Evolutionary conservation across 2,329 filamentous ascomycete species (phyloP), one percentile per base, ranked within the genome.

Genomic region (Chrysoporthe puriensis): DNA sequence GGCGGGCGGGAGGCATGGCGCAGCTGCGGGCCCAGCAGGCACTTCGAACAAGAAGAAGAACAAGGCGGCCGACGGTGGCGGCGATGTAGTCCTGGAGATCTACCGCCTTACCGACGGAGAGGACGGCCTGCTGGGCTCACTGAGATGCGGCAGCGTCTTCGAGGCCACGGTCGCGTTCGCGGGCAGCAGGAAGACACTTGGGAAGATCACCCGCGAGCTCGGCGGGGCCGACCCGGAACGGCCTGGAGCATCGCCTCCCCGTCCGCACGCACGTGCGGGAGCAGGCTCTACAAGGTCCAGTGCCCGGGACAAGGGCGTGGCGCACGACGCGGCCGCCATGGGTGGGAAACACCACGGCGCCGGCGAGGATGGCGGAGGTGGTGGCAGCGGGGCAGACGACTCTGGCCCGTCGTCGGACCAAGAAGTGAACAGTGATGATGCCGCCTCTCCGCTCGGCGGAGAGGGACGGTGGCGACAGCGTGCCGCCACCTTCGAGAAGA

Each of bases 401-500:
- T 9, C 16, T n/a, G 9, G 18, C 16, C 8, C 54, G 4, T 40
- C 32, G 13, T 14, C 26, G 9, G 43, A n/a, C 14, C 34, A 62
- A n/a, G 58, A 32, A 18, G n/a, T 50, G 16, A 32, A 46, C 3
- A 34, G 18, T 1, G 61, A 52, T 13, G 64, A 66, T 11, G 64
- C 56, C 1, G 43, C 40, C 14, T 67, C 69, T 13, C 34, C 57
- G 32, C 46, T 60, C 18, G 63, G 63, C 46, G 68, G 66, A 9
- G 66, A 69, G 16, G 66, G 66, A 36, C 64, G 66, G 14, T 68
- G 67, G 42, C 67, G 63, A 46, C 69, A 67, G 16, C 70, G 72
- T 8, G 69, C 66, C 43, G 63, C 67, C 13, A 66, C 70, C n/a
- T 74, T 72, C 52, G 71, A 73, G 34, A 72, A 74, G 68, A 73